Conservation (phyloP, 345 rosid genomes). For the Litchi chinensis region DNA sequence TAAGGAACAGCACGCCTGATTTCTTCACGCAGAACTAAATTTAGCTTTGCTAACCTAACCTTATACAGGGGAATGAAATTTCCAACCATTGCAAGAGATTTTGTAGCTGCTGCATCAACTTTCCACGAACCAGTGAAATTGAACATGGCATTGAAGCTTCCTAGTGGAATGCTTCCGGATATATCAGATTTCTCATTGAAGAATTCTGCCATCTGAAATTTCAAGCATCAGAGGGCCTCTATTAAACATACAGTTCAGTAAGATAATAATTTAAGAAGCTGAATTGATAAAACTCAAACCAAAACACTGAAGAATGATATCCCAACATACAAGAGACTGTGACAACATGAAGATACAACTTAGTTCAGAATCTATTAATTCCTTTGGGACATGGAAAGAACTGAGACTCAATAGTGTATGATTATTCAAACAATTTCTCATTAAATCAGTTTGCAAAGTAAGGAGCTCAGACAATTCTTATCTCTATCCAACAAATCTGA, state of each 20-base stretch:
- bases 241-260: neutral
- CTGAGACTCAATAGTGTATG: neutral
- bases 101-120: slow-evolving; percentile 92
- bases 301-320: neutral
- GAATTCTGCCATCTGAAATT: slow-evolving; percentile 76
- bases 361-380: neutral
- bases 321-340: neutral
- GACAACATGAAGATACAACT: neutral
- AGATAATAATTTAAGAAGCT: neutral
- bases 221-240: slow-evolving; percentile 25
- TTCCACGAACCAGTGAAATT: slow-evolving; percentile 94
- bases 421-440: neutral
- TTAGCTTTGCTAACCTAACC: slow-evolving; percentile 56
- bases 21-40: slow-evolving; percentile 60
- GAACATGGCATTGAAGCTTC: slow-evolving; percentile 97
- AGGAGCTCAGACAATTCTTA: neutral
- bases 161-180: slow-evolving; percentile 76
- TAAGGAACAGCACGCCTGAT: slow-evolving; percentile 80
- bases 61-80: slow-evolving; percentile 64
- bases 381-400: neutral
- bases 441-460: neutral
- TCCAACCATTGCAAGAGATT: slow-evolving; percentile 92
- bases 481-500: neutral
- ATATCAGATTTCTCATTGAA: slow-evolving; percentile 79
- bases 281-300: neutral